Evolutionary conservation across 1,139 yeast species (phyloP), one percentile per base, ranked within the genome.

Genomic region (Kodamaea sp.): DNA sequence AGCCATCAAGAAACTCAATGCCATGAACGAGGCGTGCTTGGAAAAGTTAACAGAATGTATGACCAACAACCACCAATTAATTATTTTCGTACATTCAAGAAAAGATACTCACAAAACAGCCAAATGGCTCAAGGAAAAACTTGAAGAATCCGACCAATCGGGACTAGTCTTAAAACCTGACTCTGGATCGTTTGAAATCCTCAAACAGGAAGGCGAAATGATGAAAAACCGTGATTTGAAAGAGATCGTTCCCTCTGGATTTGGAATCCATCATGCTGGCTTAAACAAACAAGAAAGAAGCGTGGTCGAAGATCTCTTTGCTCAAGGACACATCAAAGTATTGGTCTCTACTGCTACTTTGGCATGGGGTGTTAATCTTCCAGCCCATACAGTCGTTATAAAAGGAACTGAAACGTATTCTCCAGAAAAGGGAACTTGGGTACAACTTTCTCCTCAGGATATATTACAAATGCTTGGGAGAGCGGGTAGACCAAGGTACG

Each of bases 361-460:
- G 44, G 97, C 98, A 0, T 92, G 97, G 98, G 98, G 98, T 71
- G 97, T 92, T 24, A 92, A 92, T 55, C 71, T 92, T 37, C 98
- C 98, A 1, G 97, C 97, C 0, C 97, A 92, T 49, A 88, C 97
- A 0, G 98, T 92, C 19, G 82, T 92, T 19, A 86, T 92, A 41
- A 90, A 92, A 52, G 98, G 97, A 0, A 92, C 98, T 0, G 95
- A 89, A 50, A 82, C 92, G 0, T 94, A 92, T 52, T 84, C 94
- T 2, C 97, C 99, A 0, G 94, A 85, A 48, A 77, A 77, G 43
- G 96, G 97, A 33, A 63, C 76, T 1, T 90, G 97, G 96, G 79
- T 80, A 2, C 95, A 87, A 49, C 63, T 92, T 9, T 83, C 96
- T 0, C 95, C 97, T 0, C 97, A 90, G 52, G 98, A 92, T 63